phyloP scores from a whole-genome alignment of 192 early-diverging fungal genomes.

The Helicostylum pulchrum region DNA sequence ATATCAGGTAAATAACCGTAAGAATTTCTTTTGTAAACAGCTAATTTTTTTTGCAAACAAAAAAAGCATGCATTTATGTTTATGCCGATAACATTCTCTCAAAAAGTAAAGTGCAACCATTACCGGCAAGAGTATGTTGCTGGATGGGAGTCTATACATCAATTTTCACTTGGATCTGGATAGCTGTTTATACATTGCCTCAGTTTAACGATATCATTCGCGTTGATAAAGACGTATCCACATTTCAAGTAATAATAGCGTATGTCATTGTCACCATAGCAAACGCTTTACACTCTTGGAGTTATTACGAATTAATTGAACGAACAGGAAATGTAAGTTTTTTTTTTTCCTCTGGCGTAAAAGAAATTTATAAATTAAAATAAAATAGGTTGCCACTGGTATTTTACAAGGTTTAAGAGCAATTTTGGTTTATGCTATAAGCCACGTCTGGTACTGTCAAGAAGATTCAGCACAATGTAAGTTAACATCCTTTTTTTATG shows the following conservation, averaged over 20 bases:
- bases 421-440: slow-evolving; percentile 55
- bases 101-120: slow-evolving; percentile 37
- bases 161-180: slow-evolving; percentile 41
- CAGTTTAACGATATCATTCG: slow-evolving; percentile 43
- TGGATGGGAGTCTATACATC: slow-evolving; percentile 46
- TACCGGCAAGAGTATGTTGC: slow-evolving; percentile 49
- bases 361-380: background rate
- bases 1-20: slow-evolving; percentile 32
- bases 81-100: slow-evolving; percentile 52
- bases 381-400: slow-evolving; percentile 43
- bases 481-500: background rate
- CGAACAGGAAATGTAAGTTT: slow-evolving; percentile 43
- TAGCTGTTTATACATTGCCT: slow-evolving; percentile 50
- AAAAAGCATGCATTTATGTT: slow-evolving; percentile 53
- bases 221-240: background rate
- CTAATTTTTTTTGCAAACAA: background rate
- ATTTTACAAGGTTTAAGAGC: slow-evolving; percentile 55
- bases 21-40: background rate
- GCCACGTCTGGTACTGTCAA: slow-evolving; percentile 52
- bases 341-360: background rate
- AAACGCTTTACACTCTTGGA: slow-evolving; percentile 46
- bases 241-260: slow-evolving; percentile 6
- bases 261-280: slow-evolving; percentile 43
- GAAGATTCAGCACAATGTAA: slow-evolving; percentile 51
- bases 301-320: slow-evolving; percentile 54